Evolutionary conservation across 345 rosid genomes (phyloP).

Genomic region (Hirschfeldia incana): DNA sequence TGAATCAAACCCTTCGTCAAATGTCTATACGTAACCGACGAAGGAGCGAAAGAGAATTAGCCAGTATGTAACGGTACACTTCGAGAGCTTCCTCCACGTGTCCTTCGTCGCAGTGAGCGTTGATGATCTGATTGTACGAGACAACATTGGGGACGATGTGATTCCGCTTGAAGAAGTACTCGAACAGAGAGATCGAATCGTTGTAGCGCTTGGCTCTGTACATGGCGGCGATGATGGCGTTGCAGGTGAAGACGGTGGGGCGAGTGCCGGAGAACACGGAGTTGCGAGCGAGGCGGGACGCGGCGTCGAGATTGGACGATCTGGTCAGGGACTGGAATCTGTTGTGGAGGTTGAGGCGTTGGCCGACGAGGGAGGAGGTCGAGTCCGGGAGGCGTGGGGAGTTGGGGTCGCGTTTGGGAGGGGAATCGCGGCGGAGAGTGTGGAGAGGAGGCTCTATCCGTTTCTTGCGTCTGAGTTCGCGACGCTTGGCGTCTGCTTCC

Average conservation of each 20-base stretch:
- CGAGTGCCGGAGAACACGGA: slow-evolving; percentile 69
- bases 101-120: slow-evolving; percentile 82
- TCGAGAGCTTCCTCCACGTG: slow-evolving; percentile 70
- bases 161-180: slow-evolving; percentile 74
- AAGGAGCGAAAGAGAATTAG: slow-evolving; percentile 75
- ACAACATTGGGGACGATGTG: slow-evolving; percentile 91
- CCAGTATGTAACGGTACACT: slow-evolving; percentile 66
- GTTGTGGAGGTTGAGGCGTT: slow-evolving; percentile 87
- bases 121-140: slow-evolving; percentile 87
- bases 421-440: slow-evolving; percentile 65
- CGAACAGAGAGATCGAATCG: slow-evolving; percentile 78
- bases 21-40: slow-evolving; percentile 84
- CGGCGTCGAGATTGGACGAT: slow-evolving; percentile 88
- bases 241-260: slow-evolving; percentile 95
- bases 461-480: slow-evolving; percentile 80
- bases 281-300: slow-evolving; percentile 77
- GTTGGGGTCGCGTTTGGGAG: slow-evolving; percentile 76
- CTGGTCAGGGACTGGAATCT: slow-evolving; percentile 93
- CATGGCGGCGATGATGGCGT: slow-evolving; percentile 95
- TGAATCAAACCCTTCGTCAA: slow-evolving; percentile 88
- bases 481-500: slow-evolving; percentile 93
- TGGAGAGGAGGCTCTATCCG: slow-evolving; percentile 93
- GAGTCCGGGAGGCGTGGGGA: slow-evolving; percentile 94
- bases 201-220: slow-evolving; percentile 73
- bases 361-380: slow-evolving; percentile 76